A percentile compares a stretch with the other conserved stretches of the same genome.
Conservation (phyloP, 805 yeast genomes). For the Metschnikowia amazonensis region DNA sequence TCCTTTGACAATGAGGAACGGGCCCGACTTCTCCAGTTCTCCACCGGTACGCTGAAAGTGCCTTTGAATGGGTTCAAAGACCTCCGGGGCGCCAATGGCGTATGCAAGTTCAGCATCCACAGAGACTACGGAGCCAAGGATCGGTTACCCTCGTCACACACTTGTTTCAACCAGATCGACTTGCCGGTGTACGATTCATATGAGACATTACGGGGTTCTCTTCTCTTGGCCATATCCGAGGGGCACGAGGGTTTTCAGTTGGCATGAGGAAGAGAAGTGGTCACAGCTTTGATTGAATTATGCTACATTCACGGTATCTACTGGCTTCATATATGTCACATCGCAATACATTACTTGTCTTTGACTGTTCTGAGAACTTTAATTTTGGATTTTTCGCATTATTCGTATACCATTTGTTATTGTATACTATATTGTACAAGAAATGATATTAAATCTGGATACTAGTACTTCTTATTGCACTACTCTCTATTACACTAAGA, state of each 20-base stretch:
- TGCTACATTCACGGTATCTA: too few species aligned
- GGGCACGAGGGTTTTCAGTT: conserved; percentile 96
- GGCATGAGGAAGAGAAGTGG: conserved; percentile 45
- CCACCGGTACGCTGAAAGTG: conserved; percentile 95
- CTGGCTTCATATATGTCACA: too few species aligned
- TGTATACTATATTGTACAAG: too few species aligned
- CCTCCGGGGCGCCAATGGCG: conserved; percentile 81
- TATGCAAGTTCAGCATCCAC: conserved; percentile 82
- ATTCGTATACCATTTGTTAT: too few species aligned
- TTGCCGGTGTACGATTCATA: conserved; percentile 90
- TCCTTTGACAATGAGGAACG: conserved; percentile 92
- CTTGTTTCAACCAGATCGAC: conserved; percentile 94
- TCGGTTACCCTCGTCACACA: conserved; percentile 91
- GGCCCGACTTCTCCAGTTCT: conserved; percentile 90
- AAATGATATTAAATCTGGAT: too few species aligned
- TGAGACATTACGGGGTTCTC: conserved; percentile 75
- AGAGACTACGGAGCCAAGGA: conserved; percentile 82
- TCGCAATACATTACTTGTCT: too few species aligned
- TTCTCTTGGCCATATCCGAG: conserved; percentile 83
- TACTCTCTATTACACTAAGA: too few species aligned
- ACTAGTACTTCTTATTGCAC: too few species aligned
- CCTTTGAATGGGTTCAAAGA: conserved; percentile 93
- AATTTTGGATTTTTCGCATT: too few species aligned
- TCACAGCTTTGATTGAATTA: too few species aligned
- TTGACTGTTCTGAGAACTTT: too few species aligned